Conservation (phyloP, 345 rosid genomes). For the Leavenworthia alabamica region DNA sequence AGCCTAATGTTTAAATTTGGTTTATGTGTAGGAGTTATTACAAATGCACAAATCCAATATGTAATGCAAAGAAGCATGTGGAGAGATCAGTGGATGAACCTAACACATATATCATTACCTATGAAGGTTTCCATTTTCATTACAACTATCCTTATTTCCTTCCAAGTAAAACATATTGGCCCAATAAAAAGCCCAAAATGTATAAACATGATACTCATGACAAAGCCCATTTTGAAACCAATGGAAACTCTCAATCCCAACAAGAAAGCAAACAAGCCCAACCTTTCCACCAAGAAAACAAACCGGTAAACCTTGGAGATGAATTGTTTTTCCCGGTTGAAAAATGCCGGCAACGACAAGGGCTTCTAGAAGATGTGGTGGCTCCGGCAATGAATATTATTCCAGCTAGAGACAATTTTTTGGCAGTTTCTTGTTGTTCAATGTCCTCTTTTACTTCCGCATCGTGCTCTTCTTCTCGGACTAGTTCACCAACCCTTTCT, state of each 20-base stretch:
- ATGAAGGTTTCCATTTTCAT: slow-evolving; percentile 83
- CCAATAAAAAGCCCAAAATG: slow-evolving; percentile 41
- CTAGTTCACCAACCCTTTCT: slow-evolving; percentile 41
- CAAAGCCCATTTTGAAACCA: not conserved
- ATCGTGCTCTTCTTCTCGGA: slow-evolving; percentile 35
- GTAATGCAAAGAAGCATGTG: slow-evolving; percentile 82
- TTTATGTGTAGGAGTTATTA: slow-evolving; percentile 62
- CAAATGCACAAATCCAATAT: slow-evolving; percentile 77
- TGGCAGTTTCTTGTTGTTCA: slow-evolving; percentile 17
- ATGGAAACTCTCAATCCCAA: not conserved
- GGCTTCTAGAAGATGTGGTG: slow-evolving; percentile 75
- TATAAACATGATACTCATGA: slow-evolving; percentile 3
- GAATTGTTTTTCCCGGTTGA: slow-evolving; percentile 3
- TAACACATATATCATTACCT: slow-evolving; percentile 62
- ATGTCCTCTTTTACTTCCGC: slow-evolving; percentile 23
- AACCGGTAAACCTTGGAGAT: not conserved
- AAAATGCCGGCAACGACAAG: slow-evolving; percentile 28
- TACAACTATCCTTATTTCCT: slow-evolving; percentile 47
- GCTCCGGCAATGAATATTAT: slow-evolving; percentile 52
- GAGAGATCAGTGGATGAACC: slow-evolving; percentile 63
- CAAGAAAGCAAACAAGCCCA: not conserved
- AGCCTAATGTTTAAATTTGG: not conserved
- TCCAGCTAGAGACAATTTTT: not conserved
- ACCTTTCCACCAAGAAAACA: not conserved
- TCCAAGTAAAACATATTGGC: slow-evolving; percentile 16